Evolutionary conservation across 257 asterid species (phyloP), one percentile per base, ranked within the genome.

Genomic region (Solanum corneliomulleri): DNA sequence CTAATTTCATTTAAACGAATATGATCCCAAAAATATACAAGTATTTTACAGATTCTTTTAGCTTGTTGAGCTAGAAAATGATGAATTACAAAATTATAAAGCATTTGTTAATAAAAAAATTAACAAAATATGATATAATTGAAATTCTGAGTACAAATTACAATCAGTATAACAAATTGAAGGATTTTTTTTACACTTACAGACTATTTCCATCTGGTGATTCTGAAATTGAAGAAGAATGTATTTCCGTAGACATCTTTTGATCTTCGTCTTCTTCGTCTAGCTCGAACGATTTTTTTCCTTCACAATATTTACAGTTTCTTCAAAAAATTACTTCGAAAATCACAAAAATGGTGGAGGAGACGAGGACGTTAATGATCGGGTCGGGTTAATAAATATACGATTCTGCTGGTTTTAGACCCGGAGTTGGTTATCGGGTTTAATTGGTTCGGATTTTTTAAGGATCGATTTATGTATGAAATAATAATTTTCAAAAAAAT

Each of bases 221-320:
- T 86, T 90, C 93, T 78, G 88, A 90, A 81, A 78, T 71, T 42
- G 92, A 89, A 82, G 93, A 89, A 42, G 91, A 78, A 68, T 89
- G 93, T 88, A 95, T 89, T 14, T 94, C 96, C 49, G 86, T 87
- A 31, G 97, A 92, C 95, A 92, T 93, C 85, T 87, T 80, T 9
- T 29, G 39, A 37, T 84, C 44, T 29, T 41, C 29, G 3, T 41
- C 44, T 7, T 44, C 47, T 10, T 44, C 49, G 11, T 69, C 75
- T 14, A 68, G 39, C 75, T 64, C 35, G 71, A 64, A 25, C 33
- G 33, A 64, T 0, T n/a, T 62, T 60, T 23, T 0, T 2, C 31
- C 29, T 23, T 58, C 11, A 8, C 2, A 20, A 20, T 21, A 58
- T 58, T 58, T 58, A 58, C 66, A 58, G 27, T 58, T 58, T 58